A percentile compares a stretch with the other conserved stretches of the same genome.
Evolutionary conservation across 768 basidiomycete genomes (phyloP).

Genomic region (Sarcodon sp.): DNA sequence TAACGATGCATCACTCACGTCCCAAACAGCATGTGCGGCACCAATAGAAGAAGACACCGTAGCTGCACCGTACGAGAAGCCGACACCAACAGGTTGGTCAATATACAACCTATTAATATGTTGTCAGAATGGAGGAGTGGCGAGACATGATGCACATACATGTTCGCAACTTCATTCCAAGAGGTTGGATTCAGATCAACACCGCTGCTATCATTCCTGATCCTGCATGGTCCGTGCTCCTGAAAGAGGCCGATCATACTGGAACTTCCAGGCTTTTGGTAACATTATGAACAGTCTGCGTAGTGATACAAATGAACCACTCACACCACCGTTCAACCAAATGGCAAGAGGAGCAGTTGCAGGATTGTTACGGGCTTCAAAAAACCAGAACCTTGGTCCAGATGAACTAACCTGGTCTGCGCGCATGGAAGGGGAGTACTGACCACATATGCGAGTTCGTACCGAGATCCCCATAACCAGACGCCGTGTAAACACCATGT

Average conservation of each 20-base stretch:
- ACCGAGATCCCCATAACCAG: constrained; percentile 51
- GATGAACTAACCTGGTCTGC: no score
- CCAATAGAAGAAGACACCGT: constrained; percentile 36
- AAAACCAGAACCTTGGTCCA: constrained; percentile 40
- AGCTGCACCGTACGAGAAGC: constrained; percentile 44
- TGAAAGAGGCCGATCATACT: constrained; percentile 23
- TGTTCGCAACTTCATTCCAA: constrained; percentile 45
- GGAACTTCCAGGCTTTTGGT: constrained; percentile 22
- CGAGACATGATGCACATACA: constrained; percentile 12
- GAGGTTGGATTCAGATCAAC: constrained; percentile 40
- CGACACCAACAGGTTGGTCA: constrained; percentile 50
- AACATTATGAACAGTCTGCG: neutral
- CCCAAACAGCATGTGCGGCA: constrained; percentile 48
- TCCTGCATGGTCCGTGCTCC: constrained; percentile 30
- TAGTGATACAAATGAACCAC: constrained; percentile 2
- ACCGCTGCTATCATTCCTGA: constrained; percentile 38
- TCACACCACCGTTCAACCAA: constrained; percentile 50
- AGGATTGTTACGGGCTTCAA: constrained; percentile 48
- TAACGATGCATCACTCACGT: constrained; percentile 5
- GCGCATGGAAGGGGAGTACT: no score
- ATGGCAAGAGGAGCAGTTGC: constrained; percentile 48
- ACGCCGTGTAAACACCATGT: constrained; percentile 43
- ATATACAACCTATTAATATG: constrained; percentile 29
- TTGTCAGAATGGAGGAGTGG: no score
- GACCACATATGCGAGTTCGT: constrained; percentile 44